Evolutionary conservation across 2,329 filamentous ascomycete genomes (phyloP).

Genomic region (Arthrocladium fulminans): DNA sequence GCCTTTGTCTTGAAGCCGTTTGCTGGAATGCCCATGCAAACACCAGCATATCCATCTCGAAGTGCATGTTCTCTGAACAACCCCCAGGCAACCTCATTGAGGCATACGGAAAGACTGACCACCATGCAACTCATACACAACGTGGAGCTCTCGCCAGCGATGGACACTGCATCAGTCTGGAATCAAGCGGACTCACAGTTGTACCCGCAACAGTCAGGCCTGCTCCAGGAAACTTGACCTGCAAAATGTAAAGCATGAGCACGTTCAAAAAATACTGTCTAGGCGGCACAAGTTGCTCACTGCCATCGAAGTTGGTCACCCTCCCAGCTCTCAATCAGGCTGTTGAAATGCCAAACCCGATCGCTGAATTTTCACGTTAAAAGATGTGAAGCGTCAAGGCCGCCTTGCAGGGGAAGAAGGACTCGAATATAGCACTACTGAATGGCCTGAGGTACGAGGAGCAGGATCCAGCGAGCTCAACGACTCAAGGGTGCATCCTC

Average conservation of each 20-base stretch:
- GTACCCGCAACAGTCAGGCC: not conserved
- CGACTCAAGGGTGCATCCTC: too few species aligned
- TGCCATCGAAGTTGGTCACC: not conserved
- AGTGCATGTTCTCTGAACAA: too few species aligned
- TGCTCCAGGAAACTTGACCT: not conserved
- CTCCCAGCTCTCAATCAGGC: not conserved
- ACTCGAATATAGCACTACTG: not conserved
- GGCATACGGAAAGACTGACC: too few species aligned
- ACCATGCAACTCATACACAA: too few species aligned
- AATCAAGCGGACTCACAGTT: not conserved
- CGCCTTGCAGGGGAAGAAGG: not conserved
- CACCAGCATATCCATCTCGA: too few species aligned
- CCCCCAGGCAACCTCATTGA: too few species aligned
- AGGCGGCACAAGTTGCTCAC: not conserved
- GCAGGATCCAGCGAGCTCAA: not conserved
- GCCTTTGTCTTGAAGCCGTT: too few species aligned
- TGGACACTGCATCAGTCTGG: too few species aligned
- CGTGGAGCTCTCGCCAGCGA: too few species aligned
- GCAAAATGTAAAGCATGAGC: not conserved
- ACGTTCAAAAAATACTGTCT: not conserved
- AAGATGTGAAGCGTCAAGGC: not conserved
- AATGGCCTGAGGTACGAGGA: not conserved
- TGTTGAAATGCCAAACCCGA: not conserved
- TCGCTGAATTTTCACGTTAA: not conserved
- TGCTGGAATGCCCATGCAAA: too few species aligned